These are phyloP conservation scores for Podospora bellae-mahoneyi DNA, from an alignment of 495 filamentous ascomycete genomes.

Conservation along the genomic window DNA sequence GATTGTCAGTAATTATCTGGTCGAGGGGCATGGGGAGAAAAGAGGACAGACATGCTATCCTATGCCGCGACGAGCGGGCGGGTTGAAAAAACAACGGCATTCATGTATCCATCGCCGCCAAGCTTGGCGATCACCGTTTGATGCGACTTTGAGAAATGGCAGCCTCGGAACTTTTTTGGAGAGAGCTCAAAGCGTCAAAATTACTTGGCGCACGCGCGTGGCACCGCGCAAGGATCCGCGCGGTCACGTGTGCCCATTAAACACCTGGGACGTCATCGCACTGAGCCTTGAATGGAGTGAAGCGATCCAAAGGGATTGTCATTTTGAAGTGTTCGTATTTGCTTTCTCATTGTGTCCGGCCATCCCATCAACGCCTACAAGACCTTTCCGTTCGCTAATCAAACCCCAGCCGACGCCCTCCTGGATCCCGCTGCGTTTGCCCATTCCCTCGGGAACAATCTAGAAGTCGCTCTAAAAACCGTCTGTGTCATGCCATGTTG, in stretches of 20 bases:
- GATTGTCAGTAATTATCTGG: not conserved
- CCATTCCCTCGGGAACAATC: not conserved
- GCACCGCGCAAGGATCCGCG: constrained; percentile 12
- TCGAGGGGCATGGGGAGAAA: not conserved
- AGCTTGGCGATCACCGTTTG: not conserved
- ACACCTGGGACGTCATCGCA: not conserved
- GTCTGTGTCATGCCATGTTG: too few relatives aligned
- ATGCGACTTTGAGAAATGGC: not conserved
- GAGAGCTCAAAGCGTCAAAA: not conserved
- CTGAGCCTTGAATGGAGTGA: not conserved
- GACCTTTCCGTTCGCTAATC: not conserved
- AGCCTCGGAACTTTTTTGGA: constrained; percentile 4
- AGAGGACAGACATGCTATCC: constrained; percentile 58
- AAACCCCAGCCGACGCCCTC: not conserved
- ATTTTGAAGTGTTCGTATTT: not conserved
- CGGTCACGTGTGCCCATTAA: constrained; percentile 27
- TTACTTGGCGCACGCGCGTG: not conserved
- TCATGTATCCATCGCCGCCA: constrained; percentile 25
- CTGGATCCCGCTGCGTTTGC: not conserved
- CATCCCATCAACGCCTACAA: not conserved
- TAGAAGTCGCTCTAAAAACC: not conserved
- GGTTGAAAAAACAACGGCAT: constrained; percentile 45
- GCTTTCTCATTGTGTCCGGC: not conserved
- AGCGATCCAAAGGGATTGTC: not conserved
- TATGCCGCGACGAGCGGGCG: constrained; percentile 53